A percentile compares a stretch with the other conserved stretches of the same genome.
Conservation (phyloP, 352 stramenopile species). For the Phytopythium sindhum region DNA sequence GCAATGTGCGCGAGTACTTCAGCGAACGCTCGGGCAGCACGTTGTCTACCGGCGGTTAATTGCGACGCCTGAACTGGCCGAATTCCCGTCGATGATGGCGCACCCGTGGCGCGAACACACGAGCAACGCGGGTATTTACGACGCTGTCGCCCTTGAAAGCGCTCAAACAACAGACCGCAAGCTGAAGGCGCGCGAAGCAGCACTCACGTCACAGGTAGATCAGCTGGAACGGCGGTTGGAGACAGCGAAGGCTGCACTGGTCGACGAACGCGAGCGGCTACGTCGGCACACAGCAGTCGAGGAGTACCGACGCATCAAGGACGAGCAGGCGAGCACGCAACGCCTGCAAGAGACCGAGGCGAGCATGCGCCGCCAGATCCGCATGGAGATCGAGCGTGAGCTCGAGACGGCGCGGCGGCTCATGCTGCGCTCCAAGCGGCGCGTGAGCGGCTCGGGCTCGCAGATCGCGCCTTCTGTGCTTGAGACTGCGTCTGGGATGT, state of each 20-base stretch:
- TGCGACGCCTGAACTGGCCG: conserved; percentile 18
- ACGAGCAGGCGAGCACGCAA: conserved; percentile 34
- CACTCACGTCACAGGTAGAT: conserved; percentile 25
- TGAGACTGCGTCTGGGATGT: background rate
- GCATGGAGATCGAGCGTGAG: conserved; percentile 62
- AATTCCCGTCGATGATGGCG: conserved; percentile 26
- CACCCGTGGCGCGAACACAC: conserved; percentile 4
- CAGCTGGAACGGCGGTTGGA: conserved; percentile 20
- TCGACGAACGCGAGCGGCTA: conserved; percentile 44
- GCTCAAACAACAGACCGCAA: conserved; percentile 14
- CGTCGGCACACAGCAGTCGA: conserved; percentile 43
- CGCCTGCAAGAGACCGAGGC: conserved; percentile 38
- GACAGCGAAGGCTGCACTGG: conserved; percentile 19
- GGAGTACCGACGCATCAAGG: conserved; percentile 41
- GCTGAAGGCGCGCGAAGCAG: conserved; percentile 26
- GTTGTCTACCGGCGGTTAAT: conserved; percentile 30
- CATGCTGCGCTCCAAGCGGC: conserved; percentile 30
- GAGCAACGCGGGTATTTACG: background rate
- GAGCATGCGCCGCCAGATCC: conserved; percentile 48
- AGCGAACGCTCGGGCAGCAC: conserved; percentile 30
- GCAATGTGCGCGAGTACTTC: conserved; percentile 37
- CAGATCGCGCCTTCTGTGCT: background rate
- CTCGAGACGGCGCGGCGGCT: conserved; percentile 42
- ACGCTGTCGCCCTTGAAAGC: conserved; percentile 13
- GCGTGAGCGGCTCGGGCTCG: background rate